These are phyloP conservation scores for Larix kaempferi DNA, from an alignment of 75 land plant species.

Conservation along the genomic window DNA sequence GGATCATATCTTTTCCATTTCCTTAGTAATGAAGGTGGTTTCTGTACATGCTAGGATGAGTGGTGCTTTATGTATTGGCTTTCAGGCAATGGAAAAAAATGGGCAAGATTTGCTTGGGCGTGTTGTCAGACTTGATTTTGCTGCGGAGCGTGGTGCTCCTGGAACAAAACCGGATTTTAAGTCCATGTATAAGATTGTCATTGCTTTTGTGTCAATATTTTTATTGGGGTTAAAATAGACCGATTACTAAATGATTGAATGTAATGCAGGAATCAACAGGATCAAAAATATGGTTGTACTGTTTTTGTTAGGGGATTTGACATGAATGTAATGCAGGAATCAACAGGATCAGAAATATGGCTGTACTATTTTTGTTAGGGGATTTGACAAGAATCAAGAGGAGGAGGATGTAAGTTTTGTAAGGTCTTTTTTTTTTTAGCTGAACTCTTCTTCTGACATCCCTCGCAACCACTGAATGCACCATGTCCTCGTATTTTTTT, in stretches of 20 bases:
- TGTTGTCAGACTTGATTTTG: constrained; percentile 59
- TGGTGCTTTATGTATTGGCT: background rate
- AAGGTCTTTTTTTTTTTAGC: background rate
- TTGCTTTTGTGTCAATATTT: too few species aligned
- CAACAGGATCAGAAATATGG: too few species aligned
- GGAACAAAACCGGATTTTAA: constrained; percentile 2
- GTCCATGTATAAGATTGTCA: background rate
- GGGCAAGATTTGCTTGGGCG: constrained; percentile 58
- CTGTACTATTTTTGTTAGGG: constrained; percentile 43
- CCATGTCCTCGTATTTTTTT: background rate
- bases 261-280: too few species aligned
- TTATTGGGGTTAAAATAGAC: background rate
- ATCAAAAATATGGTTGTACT: too few species aligned
- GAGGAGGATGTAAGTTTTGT: constrained; percentile 54
- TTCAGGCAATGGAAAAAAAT: constrained; percentile 69
- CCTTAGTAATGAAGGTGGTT: too few species aligned
- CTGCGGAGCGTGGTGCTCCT: constrained; percentile 20
- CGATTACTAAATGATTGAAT: background rate
- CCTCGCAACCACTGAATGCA: background rate
- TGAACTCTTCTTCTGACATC: background rate
- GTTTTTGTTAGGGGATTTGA: constrained; percentile 72
- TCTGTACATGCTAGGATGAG: too few species aligned
- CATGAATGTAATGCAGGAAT: too few species aligned
- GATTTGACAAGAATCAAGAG: constrained; percentile 67
- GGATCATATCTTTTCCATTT: too few species aligned